A percentile compares a stretch with the other conserved stretches of the same genome.
These are phyloP conservation scores for Pisolithus marmoratus DNA, from an alignment of 768 basidiomycete genomes.

Conservation along the genomic window DNA sequence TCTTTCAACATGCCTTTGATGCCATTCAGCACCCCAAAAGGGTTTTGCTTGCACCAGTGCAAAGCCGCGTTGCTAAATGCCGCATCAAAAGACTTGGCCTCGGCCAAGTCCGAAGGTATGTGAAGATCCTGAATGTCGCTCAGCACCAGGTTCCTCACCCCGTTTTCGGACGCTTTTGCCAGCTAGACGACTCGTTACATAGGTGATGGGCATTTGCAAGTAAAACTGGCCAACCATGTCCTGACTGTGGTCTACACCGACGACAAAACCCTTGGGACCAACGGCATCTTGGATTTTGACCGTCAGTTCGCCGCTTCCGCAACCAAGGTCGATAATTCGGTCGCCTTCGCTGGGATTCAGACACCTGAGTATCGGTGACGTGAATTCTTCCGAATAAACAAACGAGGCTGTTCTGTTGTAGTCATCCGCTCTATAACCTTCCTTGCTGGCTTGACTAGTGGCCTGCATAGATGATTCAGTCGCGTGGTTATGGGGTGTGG, in stretches of 20 bases:
- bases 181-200: constrained; percentile 36
- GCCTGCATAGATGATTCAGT: not conserved
- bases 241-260: constrained; percentile 66
- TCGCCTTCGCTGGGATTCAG: constrained; percentile 63
- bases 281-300: constrained; percentile 51
- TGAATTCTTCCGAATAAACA: constrained; percentile 53
- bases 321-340: constrained; percentile 70
- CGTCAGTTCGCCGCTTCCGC: constrained; percentile 79
- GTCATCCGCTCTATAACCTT: constrained; percentile 51
- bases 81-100: constrained; percentile 52
- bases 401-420: constrained; percentile 66
- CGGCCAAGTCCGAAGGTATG: constrained; percentile 25
- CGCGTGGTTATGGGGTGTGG: not conserved
- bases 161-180: constrained; percentile 41
- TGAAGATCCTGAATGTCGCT: constrained; percentile 49
- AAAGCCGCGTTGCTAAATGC: constrained; percentile 77
- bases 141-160: constrained; percentile 42
- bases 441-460: not conserved
- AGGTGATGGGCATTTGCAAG: not conserved
- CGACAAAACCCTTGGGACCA: constrained; percentile 44
- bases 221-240: constrained; percentile 54
- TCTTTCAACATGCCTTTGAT: constrained; percentile 57
- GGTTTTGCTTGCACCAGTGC: constrained; percentile 83
- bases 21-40: constrained; percentile 55
- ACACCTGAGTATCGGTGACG: constrained; percentile 49